Base-by-base conservation (phyloP, 2,329 filamentous ascomycete genomes). In the Cercospora sesami region DNA sequence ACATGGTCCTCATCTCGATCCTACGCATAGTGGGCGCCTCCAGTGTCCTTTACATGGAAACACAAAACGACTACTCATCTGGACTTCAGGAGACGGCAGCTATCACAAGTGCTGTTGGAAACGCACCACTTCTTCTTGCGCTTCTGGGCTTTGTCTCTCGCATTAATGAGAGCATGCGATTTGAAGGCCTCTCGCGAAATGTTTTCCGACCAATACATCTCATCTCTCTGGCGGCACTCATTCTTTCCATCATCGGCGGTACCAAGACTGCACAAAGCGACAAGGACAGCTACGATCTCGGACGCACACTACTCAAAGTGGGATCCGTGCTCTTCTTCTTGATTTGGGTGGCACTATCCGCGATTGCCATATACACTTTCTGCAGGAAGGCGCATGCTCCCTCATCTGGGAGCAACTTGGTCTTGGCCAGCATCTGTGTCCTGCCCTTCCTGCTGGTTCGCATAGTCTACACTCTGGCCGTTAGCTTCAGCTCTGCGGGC, bases 401-500 rank as follows among this genome's bases (percentile, higher is more conserved):
- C 18, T 10, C 45, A 7, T 30, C 51, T 5, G 72, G 74, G 36
- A 64, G 64, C 21, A 67, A 66, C 28, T 71, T 77, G n/a, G 8
- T 74, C 21, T 58, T 68, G 60, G 72, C 75, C n/a, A 68, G 66
- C 53, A 42, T 76, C 68, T 26, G 71, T 68, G 69, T 74, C 45
- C 26, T 77, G 67, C 69, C 75, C 28, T 65, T 77, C 68, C 61
- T 78, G 55, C 48, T 77, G 73, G 64, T 80, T 73, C n/a, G 79
- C 76, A 66, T 81, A 73, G 64, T 80, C 75, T 70, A 80, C 74
- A 70, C 76, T 45, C 62, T 75, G 12, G 60, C 68, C 3, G 65
- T 68, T 10, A 66, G 63, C 26, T 77, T 73, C 60, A 64, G 67
- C 10, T 65, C 61, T n/a, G 23, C 63, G 14, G 66, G 68, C 23